phyloP scores from a whole-genome alignment of 352 stramenopile species.

The Globisporangium cylindrosporum region DNA sequence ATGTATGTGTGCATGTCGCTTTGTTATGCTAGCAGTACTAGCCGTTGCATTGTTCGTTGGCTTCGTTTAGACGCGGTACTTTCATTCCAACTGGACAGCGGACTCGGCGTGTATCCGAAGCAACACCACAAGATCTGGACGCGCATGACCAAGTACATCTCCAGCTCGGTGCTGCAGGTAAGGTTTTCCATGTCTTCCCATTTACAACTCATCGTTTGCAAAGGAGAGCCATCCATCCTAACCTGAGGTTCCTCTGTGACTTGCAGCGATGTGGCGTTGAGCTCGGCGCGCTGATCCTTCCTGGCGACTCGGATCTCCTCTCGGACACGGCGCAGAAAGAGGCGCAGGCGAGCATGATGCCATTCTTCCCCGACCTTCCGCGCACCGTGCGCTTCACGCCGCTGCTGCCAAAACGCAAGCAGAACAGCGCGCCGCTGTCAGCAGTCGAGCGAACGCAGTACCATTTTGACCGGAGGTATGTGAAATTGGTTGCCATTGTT shows the following conservation, averaged over 20 bases:
- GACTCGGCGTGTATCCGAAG: slow-evolving; percentile 75
- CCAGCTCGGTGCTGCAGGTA: slow-evolving; percentile 38
- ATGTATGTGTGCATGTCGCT: not conserved
- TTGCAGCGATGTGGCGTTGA: slow-evolving; percentile 66
- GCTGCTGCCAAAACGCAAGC: slow-evolving; percentile 36
- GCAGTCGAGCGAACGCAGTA: slow-evolving; percentile 64
- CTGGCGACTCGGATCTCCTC: slow-evolving; percentile 57
- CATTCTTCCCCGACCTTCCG: slow-evolving; percentile 73
- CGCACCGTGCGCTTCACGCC: slow-evolving; percentile 71
- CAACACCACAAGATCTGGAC: slow-evolving; percentile 73
- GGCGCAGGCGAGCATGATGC: slow-evolving; percentile 29
- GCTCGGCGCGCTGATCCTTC: slow-evolving; percentile 61
- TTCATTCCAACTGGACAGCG: slow-evolving; percentile 78
- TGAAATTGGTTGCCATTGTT: not conserved
- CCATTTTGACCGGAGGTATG: slow-evolving; percentile 75
- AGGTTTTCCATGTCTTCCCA: too few species aligned
- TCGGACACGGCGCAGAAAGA: slow-evolving; percentile 17
- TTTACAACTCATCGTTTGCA: too few species aligned
- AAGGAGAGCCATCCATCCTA: too few species aligned
- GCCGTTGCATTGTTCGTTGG: not conserved
- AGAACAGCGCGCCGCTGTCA: slow-evolving; percentile 29
- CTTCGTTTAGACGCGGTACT: slow-evolving; percentile 45
- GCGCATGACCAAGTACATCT: slow-evolving; percentile 69
- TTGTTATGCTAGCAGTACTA: not conserved
- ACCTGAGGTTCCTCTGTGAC: too few species aligned